Conservation (phyloP, 2,329 filamentous ascomycete species). For the Fusarium equiseti region DNA sequence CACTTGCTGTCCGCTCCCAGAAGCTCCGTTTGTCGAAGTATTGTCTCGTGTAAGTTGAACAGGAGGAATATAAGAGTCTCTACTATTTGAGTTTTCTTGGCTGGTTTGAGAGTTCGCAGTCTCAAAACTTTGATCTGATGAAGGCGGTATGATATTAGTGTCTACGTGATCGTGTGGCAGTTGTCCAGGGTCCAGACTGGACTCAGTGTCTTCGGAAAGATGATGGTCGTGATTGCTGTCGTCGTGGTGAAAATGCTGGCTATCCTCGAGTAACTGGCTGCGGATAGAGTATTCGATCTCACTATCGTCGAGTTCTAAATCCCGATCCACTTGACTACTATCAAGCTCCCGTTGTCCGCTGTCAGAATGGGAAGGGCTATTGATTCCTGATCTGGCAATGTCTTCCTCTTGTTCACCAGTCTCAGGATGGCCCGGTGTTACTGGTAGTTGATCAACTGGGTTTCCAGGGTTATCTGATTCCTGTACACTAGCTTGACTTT, state of each 20-base stretch:
- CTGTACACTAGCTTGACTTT: slow-evolving; percentile 9
- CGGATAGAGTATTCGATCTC: not conserved
- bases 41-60: slow-evolving; percentile 8
- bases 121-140: slow-evolving; percentile 4
- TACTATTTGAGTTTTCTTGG: not conserved
- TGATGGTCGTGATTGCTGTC: not conserved
- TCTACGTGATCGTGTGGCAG: not conserved
- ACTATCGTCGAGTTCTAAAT: not conserved
- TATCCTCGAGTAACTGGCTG: not conserved
- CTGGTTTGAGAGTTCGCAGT: slow-evolving; percentile 7
- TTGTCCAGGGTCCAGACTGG: not conserved
- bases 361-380: slow-evolving; percentile 4
- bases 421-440: not conserved
- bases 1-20: not conserved
- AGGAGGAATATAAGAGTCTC: not conserved
- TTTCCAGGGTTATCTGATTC: not conserved
- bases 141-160: not conserved
- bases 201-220: not conserved
- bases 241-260: not conserved
- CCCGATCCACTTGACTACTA: not conserved
- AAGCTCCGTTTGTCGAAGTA: not conserved
- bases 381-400: not conserved
- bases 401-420: not conserved
- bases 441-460: not conserved
- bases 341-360: not conserved